Conservation (phyloP, 2,329 filamentous ascomycete species). For the Arachnomyces sp. region DNA sequence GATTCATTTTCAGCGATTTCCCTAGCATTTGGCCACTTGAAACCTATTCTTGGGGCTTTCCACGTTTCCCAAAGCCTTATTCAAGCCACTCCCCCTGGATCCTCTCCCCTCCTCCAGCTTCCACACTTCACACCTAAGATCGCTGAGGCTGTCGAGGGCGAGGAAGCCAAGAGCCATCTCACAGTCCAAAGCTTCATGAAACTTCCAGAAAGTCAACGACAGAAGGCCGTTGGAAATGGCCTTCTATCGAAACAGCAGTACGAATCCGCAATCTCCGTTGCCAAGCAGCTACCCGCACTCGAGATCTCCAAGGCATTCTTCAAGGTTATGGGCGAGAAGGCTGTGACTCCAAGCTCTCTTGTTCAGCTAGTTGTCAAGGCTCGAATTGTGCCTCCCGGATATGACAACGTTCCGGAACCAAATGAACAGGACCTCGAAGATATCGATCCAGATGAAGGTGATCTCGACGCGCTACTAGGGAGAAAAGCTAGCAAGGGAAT, state of each 20-base stretch:
- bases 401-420: conserved; percentile 62
- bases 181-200: conserved; percentile 84
- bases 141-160: conserved; percentile 42
- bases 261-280: conserved; percentile 63
- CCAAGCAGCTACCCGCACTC: conserved; percentile 74
- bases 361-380: conserved; percentile 94
- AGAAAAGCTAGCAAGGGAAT: conserved; percentile 61
- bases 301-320: conserved; percentile 91
- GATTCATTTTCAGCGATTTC: conserved; percentile 80
- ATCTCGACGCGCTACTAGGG: conserved; percentile 74
- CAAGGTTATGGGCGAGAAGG: conserved; percentile 92
- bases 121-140: conserved; percentile 68
- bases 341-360: conserved; percentile 83
- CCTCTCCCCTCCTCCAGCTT: conserved; percentile 83
- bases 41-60: conserved; percentile 74
- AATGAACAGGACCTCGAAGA: conserved; percentile 78
- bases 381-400: conserved; percentile 83
- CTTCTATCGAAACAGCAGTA: conserved; percentile 72
- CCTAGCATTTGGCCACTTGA: conserved; percentile 76
- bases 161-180: conserved; percentile 61
- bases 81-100: conserved; percentile 70
- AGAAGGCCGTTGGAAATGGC: conserved; percentile 57
- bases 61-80: conserved; percentile 76
- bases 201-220: conserved; percentile 65
- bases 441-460: conserved; percentile 84